These are phyloP conservation scores for Cladorrhinum samala DNA, from an alignment of 495 filamentous ascomycete genomes.

Conservation along the genomic window DNA sequence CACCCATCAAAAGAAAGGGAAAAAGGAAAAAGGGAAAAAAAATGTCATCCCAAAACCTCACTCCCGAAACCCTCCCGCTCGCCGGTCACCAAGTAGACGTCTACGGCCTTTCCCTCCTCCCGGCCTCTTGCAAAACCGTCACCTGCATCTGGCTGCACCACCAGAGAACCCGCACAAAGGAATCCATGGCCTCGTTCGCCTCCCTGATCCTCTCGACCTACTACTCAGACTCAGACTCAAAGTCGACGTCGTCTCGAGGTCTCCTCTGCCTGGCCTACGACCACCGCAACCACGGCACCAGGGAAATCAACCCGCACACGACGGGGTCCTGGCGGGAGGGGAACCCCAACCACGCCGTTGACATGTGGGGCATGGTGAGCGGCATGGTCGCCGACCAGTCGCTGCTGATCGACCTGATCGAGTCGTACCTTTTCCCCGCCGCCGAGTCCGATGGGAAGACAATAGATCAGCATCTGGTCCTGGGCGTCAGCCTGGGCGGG, in stretches of 20 bases:
- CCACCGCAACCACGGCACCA: conserved; percentile 19
- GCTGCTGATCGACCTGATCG: conserved; percentile 51
- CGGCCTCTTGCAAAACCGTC: conserved; percentile 40
- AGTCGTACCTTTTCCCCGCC: conserved; percentile 69
- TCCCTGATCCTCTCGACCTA: conserved; percentile 32
- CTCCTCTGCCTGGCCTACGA: conserved; percentile 81
- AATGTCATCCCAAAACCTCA: conserved; percentile 17
- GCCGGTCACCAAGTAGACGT: conserved; percentile 71
- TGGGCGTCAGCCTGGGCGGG: conserved; percentile 81
- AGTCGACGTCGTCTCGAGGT: conserved; percentile 27
- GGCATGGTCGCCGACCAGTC: conserved; percentile 73
- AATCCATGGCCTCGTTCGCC: conserved; percentile 56
- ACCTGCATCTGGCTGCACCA: conserved; percentile 86
- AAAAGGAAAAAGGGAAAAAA: neutral
- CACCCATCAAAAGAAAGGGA: neutral
- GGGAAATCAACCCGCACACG: conserved; percentile 18
- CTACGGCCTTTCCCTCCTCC: conserved; percentile 72
- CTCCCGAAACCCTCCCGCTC: conserved; percentile 51
- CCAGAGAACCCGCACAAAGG: conserved; percentile 61
- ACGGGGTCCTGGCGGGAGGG: conserved; percentile 76
- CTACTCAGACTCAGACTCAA: conserved; percentile 15
- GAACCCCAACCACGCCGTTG: conserved; percentile 76
- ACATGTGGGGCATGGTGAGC: conserved; percentile 63
- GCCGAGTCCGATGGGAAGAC: conserved; percentile 19
- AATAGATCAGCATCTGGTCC: conserved; percentile 65